phyloP scores from a whole-genome alignment of 257 asterid genomes.

The Lavandula angustifolia region DNA sequence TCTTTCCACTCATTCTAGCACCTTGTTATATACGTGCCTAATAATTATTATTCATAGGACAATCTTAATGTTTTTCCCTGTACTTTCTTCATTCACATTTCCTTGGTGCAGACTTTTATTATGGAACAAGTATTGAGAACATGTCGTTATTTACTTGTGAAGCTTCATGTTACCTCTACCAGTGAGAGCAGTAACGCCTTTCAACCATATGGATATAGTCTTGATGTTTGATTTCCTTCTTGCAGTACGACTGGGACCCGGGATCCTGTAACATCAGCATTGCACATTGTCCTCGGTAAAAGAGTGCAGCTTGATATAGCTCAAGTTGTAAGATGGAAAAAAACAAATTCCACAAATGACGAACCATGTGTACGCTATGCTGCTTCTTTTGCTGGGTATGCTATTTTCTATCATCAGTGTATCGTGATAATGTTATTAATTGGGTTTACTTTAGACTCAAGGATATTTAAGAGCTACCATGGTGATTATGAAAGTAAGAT shows the following conservation, averaged over 20 bases:
- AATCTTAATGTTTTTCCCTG: background rate
- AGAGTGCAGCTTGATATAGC: conserved; percentile 84
- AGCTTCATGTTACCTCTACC: background rate
- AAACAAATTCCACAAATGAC: conserved; percentile 60
- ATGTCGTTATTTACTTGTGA: background rate
- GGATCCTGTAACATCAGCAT: conserved; percentile 89
- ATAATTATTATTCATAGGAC: background rate
- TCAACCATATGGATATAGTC: conserved; percentile 9
- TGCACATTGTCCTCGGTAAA: conserved; percentile 91
- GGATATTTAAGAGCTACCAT: background rate
- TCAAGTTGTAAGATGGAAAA: conserved; percentile 92
- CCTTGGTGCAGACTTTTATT: background rate
- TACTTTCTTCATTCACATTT: conserved; percentile 16
- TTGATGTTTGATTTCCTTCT: conserved; percentile 33
- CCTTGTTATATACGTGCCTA: background rate
- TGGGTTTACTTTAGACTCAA: background rate
- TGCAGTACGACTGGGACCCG: conserved; percentile 98
- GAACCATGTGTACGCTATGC: conserved; percentile 97
- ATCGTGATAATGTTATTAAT: conserved; percentile 1
- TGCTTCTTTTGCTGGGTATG: conserved; percentile 97
- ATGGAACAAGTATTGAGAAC: conserved; percentile 2
- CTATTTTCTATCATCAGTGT: conserved; percentile 33
- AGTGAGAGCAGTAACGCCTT: conserved; percentile 13
- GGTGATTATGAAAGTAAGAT: background rate
- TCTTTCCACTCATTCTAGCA: background rate